phyloP scores from a whole-genome alignment of 495 filamentous ascomycete genomes.

The Aspergillus biplanus region DNA sequence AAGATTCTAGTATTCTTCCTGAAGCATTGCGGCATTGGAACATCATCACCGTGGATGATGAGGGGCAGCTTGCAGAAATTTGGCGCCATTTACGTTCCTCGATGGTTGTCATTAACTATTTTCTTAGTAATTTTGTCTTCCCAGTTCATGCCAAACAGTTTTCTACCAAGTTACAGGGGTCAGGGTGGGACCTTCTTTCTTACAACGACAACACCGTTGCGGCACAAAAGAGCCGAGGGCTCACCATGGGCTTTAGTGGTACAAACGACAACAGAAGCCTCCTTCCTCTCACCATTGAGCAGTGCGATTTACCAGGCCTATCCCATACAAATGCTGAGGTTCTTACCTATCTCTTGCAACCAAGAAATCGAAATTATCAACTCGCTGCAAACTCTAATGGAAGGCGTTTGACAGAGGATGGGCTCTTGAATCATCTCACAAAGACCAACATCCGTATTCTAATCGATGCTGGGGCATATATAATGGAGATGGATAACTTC shows the following conservation, averaged over 20 bases:
- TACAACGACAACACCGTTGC: not conserved
- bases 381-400: not conserved
- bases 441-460: constrained; percentile 57
- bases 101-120: constrained; percentile 61
- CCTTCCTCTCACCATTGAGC: constrained; percentile 59
- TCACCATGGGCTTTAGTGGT: constrained; percentile 70
- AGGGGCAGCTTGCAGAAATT: constrained; percentile 40
- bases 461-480: constrained; percentile 72
- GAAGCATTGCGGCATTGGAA: constrained; percentile 47
- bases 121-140: constrained; percentile 63
- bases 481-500: constrained; percentile 63
- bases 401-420: constrained; percentile 20
- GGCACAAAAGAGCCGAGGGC: constrained; percentile 33
- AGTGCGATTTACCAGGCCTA: constrained; percentile 59
- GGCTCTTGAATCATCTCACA: constrained; percentile 44
- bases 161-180: constrained; percentile 62
- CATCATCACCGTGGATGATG: constrained; percentile 63
- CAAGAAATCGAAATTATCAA: constrained; percentile 20
- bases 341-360: constrained; percentile 55
- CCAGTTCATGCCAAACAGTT: constrained; percentile 65
- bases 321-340: constrained; percentile 68
- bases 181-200: constrained; percentile 67
- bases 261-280: constrained; percentile 67
- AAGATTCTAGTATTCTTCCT: constrained; percentile 38
- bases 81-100: constrained; percentile 55